phyloP scores from a whole-genome alignment of 2,329 filamentous ascomycete genomes.

The Monilinia laxa region DNA sequence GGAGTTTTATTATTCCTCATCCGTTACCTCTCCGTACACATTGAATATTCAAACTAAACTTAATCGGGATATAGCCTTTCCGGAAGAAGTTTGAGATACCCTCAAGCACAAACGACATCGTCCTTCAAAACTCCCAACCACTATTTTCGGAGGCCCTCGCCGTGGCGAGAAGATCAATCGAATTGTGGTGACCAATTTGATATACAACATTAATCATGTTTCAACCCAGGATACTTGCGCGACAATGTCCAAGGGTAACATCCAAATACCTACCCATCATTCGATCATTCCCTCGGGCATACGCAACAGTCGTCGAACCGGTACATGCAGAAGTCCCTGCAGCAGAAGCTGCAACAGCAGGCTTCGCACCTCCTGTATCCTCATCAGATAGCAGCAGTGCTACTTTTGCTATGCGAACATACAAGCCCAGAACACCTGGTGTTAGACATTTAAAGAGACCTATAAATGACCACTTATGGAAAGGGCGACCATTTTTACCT shows the following conservation, averaged over 20 bases:
- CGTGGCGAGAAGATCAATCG: constrained; percentile 25
- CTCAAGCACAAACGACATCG: constrained; percentile 19
- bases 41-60: constrained; percentile 13
- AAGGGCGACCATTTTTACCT: constrained; percentile 77
- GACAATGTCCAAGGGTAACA: constrained; percentile 44
- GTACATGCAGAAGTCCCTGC: constrained; percentile 42
- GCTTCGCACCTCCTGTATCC: constrained; percentile 48
- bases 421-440: constrained; percentile 91
- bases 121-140: constrained; percentile 15
- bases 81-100: constrained; percentile 21
- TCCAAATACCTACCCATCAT: constrained; percentile 48
- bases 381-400: constrained; percentile 44
- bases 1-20: background rate
- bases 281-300: constrained; percentile 49
- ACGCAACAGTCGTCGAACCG: constrained; percentile 49
- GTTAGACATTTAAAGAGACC: constrained; percentile 86
- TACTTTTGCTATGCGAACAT: constrained; percentile 64
- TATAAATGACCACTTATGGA: constrained; percentile 96
- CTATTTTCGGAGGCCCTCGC: constrained; percentile 18
- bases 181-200: constrained; percentile 18
- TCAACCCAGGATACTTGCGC: constrained; percentile 62
- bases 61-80: constrained; percentile 17
- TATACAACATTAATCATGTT: constrained; percentile 51
- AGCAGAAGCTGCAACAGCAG: constrained; percentile 41
- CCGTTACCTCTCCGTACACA: background rate